phyloP scores from a whole-genome alignment of 2,329 filamentous ascomycete genomes.

The Ophiognomonia clavigignenti-juglandacearum region DNA sequence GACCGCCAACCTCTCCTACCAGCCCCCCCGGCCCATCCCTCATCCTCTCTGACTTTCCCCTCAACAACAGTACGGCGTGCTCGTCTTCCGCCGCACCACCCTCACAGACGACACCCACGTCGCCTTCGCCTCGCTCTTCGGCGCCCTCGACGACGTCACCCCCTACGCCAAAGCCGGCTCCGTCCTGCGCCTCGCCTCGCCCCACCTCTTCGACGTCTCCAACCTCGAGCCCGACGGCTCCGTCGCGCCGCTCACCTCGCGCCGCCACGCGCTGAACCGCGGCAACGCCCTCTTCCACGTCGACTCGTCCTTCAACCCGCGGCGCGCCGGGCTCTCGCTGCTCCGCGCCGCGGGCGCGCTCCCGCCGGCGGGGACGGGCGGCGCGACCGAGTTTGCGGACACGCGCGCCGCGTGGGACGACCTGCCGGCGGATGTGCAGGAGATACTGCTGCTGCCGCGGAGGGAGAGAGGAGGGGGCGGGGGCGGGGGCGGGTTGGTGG shows the following conservation, averaged over 20 bases:
- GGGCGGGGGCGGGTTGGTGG: too few relatives aligned
- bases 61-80: constrained; percentile 7
- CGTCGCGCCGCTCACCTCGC: constrained; percentile 2
- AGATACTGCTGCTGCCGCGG: too few relatives aligned
- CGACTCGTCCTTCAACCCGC: constrained; percentile 9
- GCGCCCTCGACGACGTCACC: constrained; percentile 6
- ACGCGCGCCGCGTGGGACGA: constrained; percentile 12
- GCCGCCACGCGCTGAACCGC: constrained; percentile 1
- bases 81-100: constrained; percentile 8
- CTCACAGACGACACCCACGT: constrained; percentile 9
- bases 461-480: too few relatives aligned
- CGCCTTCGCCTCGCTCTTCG: constrained; percentile 6
- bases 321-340: constrained; percentile 4
- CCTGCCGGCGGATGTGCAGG: neutral
- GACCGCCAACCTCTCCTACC: too few relatives aligned
- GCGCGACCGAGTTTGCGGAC: constrained; percentile 11
- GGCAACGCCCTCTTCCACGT: constrained; percentile 11
- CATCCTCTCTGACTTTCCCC: neutral
- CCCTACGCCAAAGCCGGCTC: constrained; percentile 1
- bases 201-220: constrained; percentile 9
- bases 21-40: too few relatives aligned
- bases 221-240: constrained; percentile 7
- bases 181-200: constrained; percentile 1
- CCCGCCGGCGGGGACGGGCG: constrained; percentile 7
- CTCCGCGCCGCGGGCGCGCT: constrained; percentile 11